Conservation (phyloP, 2,329 filamentous ascomycete genomes). For the Chrysosporium keratinophilum region DNA sequence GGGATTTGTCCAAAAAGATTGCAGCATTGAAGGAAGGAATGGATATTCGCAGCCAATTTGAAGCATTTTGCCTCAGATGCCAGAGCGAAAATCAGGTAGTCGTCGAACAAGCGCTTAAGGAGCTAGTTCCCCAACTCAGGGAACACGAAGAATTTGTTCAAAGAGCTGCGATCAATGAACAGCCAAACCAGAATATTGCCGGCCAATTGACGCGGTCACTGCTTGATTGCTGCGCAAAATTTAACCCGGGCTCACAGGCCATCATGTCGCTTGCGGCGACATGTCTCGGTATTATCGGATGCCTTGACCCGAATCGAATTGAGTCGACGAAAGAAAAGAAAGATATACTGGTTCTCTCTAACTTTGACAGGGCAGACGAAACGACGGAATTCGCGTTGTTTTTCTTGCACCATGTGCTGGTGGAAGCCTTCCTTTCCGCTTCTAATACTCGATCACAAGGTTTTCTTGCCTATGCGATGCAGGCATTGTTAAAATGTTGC, state of each 20-base stretch:
- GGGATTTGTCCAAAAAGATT: constrained; percentile 57
- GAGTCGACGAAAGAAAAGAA: constrained; percentile 68
- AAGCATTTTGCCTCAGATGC: constrained; percentile 62
- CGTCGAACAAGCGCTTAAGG: constrained; percentile 66
- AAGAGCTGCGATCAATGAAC: constrained; percentile 67
- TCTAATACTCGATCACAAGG: constrained; percentile 81
- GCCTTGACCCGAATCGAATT: constrained; percentile 79
- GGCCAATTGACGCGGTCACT: constrained; percentile 63
- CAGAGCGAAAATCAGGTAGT: constrained; percentile 77
- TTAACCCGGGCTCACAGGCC: constrained; percentile 55
- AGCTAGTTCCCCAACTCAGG: constrained; percentile 64
- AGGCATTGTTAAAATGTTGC: constrained; percentile 71
- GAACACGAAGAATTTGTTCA: constrained; percentile 68
- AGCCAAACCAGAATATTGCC: constrained; percentile 61
- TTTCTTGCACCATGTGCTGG: constrained; percentile 73
- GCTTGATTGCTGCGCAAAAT: constrained; percentile 75
- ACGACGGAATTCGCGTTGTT: constrained; percentile 77
- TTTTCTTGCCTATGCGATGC: constrained; percentile 88
- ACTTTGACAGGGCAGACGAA: constrained; percentile 70
- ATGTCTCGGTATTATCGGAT: constrained; percentile 80
- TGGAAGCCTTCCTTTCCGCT: constrained; percentile 82
- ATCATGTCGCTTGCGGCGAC: constrained; percentile 66
- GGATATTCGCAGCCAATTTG: constrained; percentile 56
- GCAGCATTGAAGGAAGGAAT: constrained; percentile 54
- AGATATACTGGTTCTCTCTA: constrained; percentile 76